Percentiles rank a stretch among this genome's conserved stretches.
These are phyloP conservation scores for Plasmodium gaboni DNA, from an alignment of 169 alveolate species.

Conservation along the genomic window DNA sequence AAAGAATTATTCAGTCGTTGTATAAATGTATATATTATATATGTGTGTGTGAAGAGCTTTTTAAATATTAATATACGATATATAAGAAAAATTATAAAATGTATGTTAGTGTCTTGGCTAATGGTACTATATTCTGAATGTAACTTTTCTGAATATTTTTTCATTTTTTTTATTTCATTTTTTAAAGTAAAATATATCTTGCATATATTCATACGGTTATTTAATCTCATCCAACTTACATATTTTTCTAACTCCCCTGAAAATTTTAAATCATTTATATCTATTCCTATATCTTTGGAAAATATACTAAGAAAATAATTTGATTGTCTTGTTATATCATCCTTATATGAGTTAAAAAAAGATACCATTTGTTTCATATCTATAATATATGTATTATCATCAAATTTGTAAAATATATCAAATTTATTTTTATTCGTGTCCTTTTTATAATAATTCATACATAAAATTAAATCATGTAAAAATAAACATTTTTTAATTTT, in stretches of 20 bases:
- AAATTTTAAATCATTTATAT: slow-evolving; percentile 20
- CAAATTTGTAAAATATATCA: slow-evolving; percentile 54
- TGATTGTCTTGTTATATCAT: background rate
- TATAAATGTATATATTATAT: slow-evolving; percentile 45
- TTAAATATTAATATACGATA: slow-evolving; percentile 69
- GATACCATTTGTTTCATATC: slow-evolving; percentile 32
- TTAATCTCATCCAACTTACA: slow-evolving; percentile 76
- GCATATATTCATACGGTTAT: slow-evolving; percentile 53
- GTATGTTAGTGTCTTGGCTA: slow-evolving; percentile 52
- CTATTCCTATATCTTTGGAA: slow-evolving; percentile 51
- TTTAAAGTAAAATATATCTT: slow-evolving; percentile 23
- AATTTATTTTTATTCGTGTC: background rate
- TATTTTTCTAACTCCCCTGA: slow-evolving; percentile 55
- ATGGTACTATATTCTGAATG: slow-evolving; percentile 43
- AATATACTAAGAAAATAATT: slow-evolving; percentile 45
- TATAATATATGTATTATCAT: slow-evolving; percentile 43
- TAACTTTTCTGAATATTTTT: slow-evolving; percentile 39
- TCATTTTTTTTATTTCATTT: slow-evolving; percentile 53
- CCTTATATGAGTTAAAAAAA: slow-evolving; percentile 19
- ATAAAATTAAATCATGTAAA: slow-evolving; percentile 60
- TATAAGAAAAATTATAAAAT: slow-evolving; percentile 55
- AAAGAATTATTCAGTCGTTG: slow-evolving; percentile 54
- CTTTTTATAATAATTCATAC: slow-evolving; percentile 47
- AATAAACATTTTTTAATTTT: slow-evolving; percentile 43
- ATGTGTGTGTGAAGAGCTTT: slow-evolving; percentile 61